These are phyloP conservation scores for Fagopyrum esculentum DNA, from an alignment of 148 eudicot species.

Conservation along the genomic window DNA sequence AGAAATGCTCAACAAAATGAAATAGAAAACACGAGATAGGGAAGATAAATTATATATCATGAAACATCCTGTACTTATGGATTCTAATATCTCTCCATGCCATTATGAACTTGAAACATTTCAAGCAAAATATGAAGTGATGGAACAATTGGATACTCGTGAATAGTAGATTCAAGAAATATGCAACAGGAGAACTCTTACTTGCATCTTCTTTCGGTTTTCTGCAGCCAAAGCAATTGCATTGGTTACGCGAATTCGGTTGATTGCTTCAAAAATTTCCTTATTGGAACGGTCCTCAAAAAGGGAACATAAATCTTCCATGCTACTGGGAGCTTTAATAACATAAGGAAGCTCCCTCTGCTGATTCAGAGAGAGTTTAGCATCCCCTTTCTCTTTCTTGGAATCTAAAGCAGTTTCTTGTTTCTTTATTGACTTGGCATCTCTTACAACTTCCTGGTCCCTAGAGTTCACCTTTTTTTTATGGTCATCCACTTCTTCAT, in stretches of 20 bases:
- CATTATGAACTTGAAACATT: neutral
- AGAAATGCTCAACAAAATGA: neutral
- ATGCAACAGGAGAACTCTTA: conserved; percentile 26
- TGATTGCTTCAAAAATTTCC: conserved; percentile 70
- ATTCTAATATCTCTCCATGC: neutral
- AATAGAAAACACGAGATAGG: neutral
- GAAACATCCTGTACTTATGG: neutral
- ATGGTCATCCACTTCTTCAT: conserved; percentile 16
- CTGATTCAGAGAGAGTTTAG: conserved; percentile 20
- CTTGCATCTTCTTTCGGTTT: conserved; percentile 87
- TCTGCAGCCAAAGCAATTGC: conserved; percentile 80
- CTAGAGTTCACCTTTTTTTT: conserved; percentile 15
- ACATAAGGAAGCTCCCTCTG: conserved; percentile 70
- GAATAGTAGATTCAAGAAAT: neutral
- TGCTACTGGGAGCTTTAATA: conserved; percentile 71
- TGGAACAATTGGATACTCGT: neutral
- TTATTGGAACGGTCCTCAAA: conserved; percentile 53
- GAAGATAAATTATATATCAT: neutral
- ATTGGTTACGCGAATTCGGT: conserved; percentile 69
- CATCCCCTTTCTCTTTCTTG: conserved; percentile 21
- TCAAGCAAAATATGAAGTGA: neutral
- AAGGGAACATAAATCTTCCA: conserved; percentile 55
- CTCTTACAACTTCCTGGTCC: conserved; percentile 19
- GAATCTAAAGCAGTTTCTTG: conserved; percentile 17
- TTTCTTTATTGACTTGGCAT: conserved; percentile 21